Evolutionary conservation across 2,329 filamentous ascomycete species (phyloP), one percentile per base, ranked within the genome.

Genomic region (Davidsoniella eucalypti): DNA sequence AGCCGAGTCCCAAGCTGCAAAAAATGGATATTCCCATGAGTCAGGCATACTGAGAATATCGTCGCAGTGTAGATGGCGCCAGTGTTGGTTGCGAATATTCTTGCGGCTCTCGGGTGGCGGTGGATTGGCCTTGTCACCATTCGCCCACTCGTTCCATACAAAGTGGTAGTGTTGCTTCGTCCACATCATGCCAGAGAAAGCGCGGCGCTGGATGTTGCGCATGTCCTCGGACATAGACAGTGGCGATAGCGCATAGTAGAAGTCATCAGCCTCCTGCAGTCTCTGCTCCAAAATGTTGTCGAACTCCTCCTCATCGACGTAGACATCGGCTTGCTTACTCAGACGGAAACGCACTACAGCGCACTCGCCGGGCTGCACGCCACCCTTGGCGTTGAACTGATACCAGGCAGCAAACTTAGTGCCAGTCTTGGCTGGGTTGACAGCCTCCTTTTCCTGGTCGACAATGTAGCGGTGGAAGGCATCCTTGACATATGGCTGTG

Each of bases 1-100:
- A 4, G 88, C 90, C 50, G 84, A 90, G 63, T 96, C 90, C 90
- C 90, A 96, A 3, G 90, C 90, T 17, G 88, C 88, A 63, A 95
- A 95, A 70, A 95, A 96, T 0, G 90, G 90, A 59, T 96, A 96
- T 61, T 96, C 90, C 90, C 90, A 96, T 0, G 88, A 94, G 64
- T 96, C 90, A 1, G 90, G 92, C 90, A 96, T 95, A 0, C 90
- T 95, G 33, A 96, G 65, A 54, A 96, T 87, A 61, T 96, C 90
- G 57, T 96, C 92, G 58, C 94, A 78, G 64, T 95, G 76, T 73
- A 96, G 80, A 64, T 96, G 90, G 61, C 84, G 93, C 92, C 92
- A 96, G 55, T 93, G 79, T 37, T 77, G 69, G 61, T 96, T 96
- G 54, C 90, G 80, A 51, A 96, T 75, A 2, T 76, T 72, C 63